Percentiles rank a stretch among this genome's conserved stretches.
These are phyloP conservation scores for Ophiosphaerella korrae DNA, from an alignment of 2,329 filamentous ascomycete species.

Conservation along the genomic window DNA sequence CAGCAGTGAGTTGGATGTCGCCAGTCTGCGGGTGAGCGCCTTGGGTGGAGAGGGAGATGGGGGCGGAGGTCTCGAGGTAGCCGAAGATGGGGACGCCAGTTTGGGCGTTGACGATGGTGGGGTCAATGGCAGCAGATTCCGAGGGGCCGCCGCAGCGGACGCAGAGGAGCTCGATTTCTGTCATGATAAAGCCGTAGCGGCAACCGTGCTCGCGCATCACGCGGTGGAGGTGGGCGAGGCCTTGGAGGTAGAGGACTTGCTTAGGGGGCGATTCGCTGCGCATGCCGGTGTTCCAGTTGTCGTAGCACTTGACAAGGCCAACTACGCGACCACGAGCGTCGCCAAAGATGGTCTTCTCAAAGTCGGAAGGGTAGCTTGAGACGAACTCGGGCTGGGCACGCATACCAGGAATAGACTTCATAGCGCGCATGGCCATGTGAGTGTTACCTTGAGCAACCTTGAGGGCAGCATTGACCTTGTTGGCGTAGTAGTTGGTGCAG, in stretches of 20 bases:
- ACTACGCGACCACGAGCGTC: conserved; percentile 66
- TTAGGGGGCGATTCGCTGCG: conserved; percentile 82
- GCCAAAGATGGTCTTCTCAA: conserved; percentile 55
- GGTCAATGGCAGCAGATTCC: conserved; percentile 32
- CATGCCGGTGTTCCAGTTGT: conserved; percentile 96
- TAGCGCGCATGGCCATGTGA: conserved; percentile 57
- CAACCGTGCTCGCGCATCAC: conserved; percentile 93
- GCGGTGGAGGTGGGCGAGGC: conserved; percentile 83
- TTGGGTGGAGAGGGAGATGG: conserved; percentile 59
- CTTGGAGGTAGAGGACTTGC: conserved; percentile 85
- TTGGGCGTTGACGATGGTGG: conserved; percentile 49
- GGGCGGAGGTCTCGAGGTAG: conserved; percentile 74
- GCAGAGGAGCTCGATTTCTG: conserved; percentile 91
- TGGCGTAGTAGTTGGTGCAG: conserved; percentile 77
- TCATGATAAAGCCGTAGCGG: conserved; percentile 94
- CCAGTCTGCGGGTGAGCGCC: conserved; percentile 40
- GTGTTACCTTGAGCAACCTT: conserved; percentile 73
- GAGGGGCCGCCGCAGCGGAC: conserved; percentile 73
- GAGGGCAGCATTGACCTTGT: conserved; percentile 85
- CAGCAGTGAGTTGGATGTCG: conserved; percentile 66
- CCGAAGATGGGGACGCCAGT: conserved; percentile 77
- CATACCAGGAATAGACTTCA: conserved; percentile 45
- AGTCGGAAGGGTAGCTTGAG: conserved; percentile 63
- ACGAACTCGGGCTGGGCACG: conserved; percentile 69
- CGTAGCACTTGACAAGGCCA: conserved; percentile 87